These are phyloP conservation scores for Globisporangium solare DNA, from an alignment of 352 stramenopile species.

Conservation along the genomic window DNA sequence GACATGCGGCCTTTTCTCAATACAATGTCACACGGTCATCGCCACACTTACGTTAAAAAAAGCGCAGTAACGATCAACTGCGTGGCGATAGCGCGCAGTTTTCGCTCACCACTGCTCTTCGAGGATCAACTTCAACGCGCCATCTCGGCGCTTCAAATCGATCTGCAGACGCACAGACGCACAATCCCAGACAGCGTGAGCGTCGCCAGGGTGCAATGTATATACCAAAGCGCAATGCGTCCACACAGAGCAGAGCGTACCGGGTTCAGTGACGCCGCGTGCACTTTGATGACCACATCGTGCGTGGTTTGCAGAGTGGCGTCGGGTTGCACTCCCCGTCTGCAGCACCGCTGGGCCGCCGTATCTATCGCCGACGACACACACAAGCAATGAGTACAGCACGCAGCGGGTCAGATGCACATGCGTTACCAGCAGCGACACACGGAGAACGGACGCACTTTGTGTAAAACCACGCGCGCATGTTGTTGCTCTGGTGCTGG, in stretches of 20 bases:
- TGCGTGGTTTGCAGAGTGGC: conserved; percentile 39
- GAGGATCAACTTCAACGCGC: conserved; percentile 60
- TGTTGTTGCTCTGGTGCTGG: conserved; percentile 7
- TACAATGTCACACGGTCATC: background rate
- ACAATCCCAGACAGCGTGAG: too few species aligned
- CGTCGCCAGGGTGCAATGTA: too few species aligned
- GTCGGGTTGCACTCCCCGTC: conserved; percentile 45
- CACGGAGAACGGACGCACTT: conserved; percentile 41
- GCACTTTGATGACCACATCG: conserved; percentile 63
- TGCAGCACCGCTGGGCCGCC: conserved; percentile 58
- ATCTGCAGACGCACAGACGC: conserved; percentile 28
- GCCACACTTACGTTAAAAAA: too few species aligned
- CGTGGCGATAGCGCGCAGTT: background rate
- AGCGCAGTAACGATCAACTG: background rate
- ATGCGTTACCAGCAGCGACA: background rate
- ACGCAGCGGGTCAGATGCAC: background rate
- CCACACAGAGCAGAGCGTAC: conserved; percentile 18
- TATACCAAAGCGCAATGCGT: background rate
- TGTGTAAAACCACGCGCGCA: conserved; percentile 77
- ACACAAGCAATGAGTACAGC: conserved; percentile 3
- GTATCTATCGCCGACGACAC: conserved; percentile 33
- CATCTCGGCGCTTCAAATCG: conserved; percentile 78
- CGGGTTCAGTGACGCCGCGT: conserved; percentile 57
- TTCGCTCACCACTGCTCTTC: conserved; percentile 25
- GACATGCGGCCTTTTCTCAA: conserved; percentile 54